A percentile compares a stretch with the other conserved stretches of the same genome.
These are phyloP conservation scores for Citrus trifoliata DNA, from an alignment of 345 rosid species.

Conservation along the genomic window DNA sequence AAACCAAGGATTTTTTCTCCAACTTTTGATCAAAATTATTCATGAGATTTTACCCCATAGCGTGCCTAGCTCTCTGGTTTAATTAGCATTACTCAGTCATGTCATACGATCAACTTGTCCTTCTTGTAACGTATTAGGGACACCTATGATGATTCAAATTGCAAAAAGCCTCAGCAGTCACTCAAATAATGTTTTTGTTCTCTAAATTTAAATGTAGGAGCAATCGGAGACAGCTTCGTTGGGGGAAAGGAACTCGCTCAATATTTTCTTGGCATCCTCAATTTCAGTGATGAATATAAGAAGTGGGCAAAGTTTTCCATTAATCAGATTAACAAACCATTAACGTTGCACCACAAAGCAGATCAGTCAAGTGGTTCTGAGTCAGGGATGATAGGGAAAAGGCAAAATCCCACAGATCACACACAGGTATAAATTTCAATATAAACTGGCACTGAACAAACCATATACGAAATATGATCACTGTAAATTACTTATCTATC, in stretches of 20 bases:
- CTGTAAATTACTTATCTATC: background rate
- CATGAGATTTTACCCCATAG: background rate
- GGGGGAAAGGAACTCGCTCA: constrained; percentile 55
- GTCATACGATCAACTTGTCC: background rate
- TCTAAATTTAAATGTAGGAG: constrained; percentile 56
- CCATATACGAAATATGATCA: background rate
- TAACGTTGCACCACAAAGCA: constrained; percentile 14
- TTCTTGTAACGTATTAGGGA: background rate
- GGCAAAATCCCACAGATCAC: constrained; percentile 62
- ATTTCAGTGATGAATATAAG: constrained; percentile 53
- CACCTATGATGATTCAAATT: background rate
- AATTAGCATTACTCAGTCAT: too few relatives aligned
- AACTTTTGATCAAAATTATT: background rate
- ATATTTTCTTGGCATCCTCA: constrained; percentile 59
- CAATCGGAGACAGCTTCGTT: constrained; percentile 44
- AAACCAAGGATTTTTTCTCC: background rate
- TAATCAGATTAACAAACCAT: constrained; percentile 1
- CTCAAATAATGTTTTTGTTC: constrained; percentile 1
- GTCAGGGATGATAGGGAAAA: constrained; percentile 27
- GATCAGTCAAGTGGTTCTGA: constrained; percentile 20
- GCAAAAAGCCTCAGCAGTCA: background rate
- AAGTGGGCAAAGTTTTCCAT: constrained; percentile 55
- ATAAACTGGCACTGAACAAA: background rate
- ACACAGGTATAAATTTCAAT: constrained; percentile 50
- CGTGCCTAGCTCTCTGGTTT: background rate